Evolutionary conservation across 108 stramenopile genomes (phyloP), one percentile per base, ranked within the genome.

Genomic region (Epithemia pelagica): DNA sequence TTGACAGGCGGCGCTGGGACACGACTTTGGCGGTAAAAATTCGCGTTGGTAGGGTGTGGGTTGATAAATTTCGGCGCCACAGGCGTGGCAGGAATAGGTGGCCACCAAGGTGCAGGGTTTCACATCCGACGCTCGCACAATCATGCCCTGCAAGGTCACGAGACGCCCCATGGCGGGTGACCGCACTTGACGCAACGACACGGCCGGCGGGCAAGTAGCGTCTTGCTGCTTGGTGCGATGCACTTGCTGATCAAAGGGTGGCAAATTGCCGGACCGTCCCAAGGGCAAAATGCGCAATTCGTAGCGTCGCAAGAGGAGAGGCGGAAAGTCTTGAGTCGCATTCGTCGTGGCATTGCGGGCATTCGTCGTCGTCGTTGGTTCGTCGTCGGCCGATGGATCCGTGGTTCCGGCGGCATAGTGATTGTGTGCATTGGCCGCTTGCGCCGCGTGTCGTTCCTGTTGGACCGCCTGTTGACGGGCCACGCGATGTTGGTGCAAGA

Each of bases 31-130:
- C 0, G 95, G 95, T 59, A 93, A 70, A 65, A 95, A 97, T 54
- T 91, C 87, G 8, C 82, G 77, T 59, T 82, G 73, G 55, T 81
- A 76, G 23, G 74, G 63, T 20, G 97, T 81, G 31, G 95, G 89
- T 74, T 97, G 96, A 70, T 97, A 99, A 18, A 96, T 77, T 81
- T 99, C 97, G 59, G 70, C 79, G 23, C 96, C 96, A 76, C 99
- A 99, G 5, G 80, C 81, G 72, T 99, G 97, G 69, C 99, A 99
- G 10, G 95, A 94, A 78, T 99, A 99, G n/a, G 99, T 95, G 1
- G 90, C 91, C 8, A 99, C 99, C n/a, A 74, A 65, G 33, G 88
- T 88, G 15, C 83, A 81, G 20, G 99, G 99, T 78, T 96, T 95
- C 64, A 99, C 99, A 68, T 97, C 95, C 2, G 96, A 95, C 8